A percentile compares a stretch with the other conserved stretches of the same genome.
Conservation (phyloP, 305 asterid species). For the Fraxinus xanthoxyloides region DNA sequence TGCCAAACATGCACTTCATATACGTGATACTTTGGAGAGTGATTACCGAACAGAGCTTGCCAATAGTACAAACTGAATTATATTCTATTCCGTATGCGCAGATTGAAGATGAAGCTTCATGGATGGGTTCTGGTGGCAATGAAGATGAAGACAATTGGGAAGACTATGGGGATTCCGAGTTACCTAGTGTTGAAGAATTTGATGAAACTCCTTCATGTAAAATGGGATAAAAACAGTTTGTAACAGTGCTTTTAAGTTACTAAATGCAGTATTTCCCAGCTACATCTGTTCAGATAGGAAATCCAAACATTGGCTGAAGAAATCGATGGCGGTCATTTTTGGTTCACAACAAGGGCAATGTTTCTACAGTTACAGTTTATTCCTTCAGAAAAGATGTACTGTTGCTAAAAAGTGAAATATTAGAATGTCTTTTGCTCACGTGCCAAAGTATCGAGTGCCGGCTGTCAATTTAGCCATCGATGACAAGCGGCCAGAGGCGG, state of each 20-base stretch:
- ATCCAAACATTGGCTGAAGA: not conserved
- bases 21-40: not conserved
- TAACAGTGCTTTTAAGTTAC: not conserved
- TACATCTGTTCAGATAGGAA: not conserved
- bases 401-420: not conserved
- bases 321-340: not conserved
- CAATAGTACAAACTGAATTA: not conserved
- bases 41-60: not conserved
- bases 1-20: not conserved
- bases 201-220: not conserved
- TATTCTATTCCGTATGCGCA: slow-evolving; percentile 25
- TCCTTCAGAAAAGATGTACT: not conserved
- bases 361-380: not conserved
- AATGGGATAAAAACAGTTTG: not conserved
- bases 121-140: not conserved
- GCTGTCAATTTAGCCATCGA: not conserved
- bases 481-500: not conserved
- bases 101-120: slow-evolving; percentile 51
- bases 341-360: not conserved
- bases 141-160: slow-evolving; percentile 55
- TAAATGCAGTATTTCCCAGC: not conserved
- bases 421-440: not conserved
- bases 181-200: slow-evolving; percentile 17
- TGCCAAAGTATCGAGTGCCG: not conserved
- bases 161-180: slow-evolving; percentile 50